Evolutionary conservation across 116 monocot species (phyloP).

Genomic region (Iris pallida): DNA sequence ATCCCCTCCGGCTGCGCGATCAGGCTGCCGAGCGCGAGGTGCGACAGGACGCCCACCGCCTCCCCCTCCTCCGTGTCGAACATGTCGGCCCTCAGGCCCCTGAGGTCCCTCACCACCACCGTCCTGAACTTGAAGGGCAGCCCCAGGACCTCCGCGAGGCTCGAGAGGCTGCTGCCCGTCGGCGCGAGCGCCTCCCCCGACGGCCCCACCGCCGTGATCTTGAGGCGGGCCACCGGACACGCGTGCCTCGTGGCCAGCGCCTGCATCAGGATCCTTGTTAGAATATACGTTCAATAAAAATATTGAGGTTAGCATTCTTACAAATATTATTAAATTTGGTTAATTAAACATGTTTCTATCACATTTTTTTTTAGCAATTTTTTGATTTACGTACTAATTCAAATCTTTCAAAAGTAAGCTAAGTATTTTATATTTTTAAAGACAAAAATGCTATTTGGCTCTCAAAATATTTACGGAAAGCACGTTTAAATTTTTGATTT

Average conservation of each 20-base stretch:
- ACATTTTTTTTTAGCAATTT: too few species aligned
- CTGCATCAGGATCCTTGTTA: too few species aligned
- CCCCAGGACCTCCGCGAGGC: constrained; percentile 7
- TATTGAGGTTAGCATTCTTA: too few species aligned
- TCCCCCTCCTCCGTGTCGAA: constrained; percentile 10
- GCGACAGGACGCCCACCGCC: neutral
- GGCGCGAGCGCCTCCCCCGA: neutral
- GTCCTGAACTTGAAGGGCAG: constrained; percentile 4
- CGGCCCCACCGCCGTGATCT: constrained; percentile 7
- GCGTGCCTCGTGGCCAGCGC: constrained; percentile 3
- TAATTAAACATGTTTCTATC: too few species aligned
- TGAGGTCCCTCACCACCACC: neutral
- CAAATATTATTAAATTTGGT: too few species aligned
- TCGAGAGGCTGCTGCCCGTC: constrained; percentile 3
- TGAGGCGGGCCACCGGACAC: neutral
- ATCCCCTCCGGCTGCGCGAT: constrained; percentile 8
- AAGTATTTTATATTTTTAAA: too few species aligned
- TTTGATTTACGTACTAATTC: too few species aligned
- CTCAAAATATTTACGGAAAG: too few species aligned
- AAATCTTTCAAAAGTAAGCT: too few species aligned
- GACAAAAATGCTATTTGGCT: too few species aligned
- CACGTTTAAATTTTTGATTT: too few species aligned
- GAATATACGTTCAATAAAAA: too few species aligned
- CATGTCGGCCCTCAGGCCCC: constrained; percentile 6
- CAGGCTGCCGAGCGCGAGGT: neutral